Conservation (phyloP, 345 rosid genomes). For the Eucalyptus paniculata region DNA sequence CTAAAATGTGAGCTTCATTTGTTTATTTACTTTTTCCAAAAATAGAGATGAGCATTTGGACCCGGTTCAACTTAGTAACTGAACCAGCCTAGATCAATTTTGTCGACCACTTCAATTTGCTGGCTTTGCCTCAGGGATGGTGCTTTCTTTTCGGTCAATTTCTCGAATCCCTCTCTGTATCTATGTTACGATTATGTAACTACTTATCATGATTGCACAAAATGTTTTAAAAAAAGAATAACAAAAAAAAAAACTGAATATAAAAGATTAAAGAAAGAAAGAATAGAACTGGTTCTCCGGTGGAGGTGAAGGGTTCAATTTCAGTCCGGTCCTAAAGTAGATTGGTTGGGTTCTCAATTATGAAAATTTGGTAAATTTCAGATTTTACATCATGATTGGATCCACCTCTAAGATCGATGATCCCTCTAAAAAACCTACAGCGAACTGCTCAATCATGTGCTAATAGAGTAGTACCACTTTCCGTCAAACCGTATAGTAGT, state of each 20-base stretch:
- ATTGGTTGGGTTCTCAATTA: not conserved
- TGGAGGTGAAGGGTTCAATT: not conserved
- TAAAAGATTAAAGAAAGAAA: not conserved
- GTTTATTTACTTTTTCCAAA: not conserved
- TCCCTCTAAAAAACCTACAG: not conserved
- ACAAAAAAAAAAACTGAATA: not conserved
- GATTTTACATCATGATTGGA: not conserved
- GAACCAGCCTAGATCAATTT: not conserved
- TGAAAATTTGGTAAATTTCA: not conserved
- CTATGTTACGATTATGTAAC: not conserved
- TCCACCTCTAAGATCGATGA: not conserved
- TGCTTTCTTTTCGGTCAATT: not conserved
- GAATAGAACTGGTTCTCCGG: not conserved
- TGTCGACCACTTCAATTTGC: not conserved
- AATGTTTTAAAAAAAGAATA: not conserved
- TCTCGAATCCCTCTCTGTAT: not conserved
- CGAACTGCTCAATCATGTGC: not conserved
- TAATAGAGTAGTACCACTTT: not conserved
- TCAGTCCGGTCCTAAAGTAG: not conserved
- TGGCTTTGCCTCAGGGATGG: not conserved
- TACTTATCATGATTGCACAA: not conserved
- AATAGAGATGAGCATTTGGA: not conserved
- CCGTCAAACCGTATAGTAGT: too few species aligned
- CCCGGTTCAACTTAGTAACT: not conserved
- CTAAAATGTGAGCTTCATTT: not conserved